Base-by-base conservation (phyloP, 768 basidiomycete genomes). In the Trametes punicea region DNA sequence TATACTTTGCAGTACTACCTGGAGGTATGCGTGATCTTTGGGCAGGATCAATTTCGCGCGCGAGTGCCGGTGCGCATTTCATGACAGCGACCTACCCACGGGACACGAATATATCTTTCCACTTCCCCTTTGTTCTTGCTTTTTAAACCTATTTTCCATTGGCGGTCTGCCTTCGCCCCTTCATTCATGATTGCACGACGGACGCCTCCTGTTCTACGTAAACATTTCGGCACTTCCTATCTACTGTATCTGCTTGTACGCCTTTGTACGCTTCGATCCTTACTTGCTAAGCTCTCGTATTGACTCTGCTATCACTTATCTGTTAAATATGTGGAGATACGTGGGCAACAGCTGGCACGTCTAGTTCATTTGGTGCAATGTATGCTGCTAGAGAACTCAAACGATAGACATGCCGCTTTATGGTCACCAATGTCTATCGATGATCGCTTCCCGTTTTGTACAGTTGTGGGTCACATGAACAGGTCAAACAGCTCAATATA, bases 1-100 rank as follows among this genome's bases (percentile, higher is more conserved):
- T n/a, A n/a, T n/a, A n/a, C n/a, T n/a, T n/a, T n/a, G 10, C 63
- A 90, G 88, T 88, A 88, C 70, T 88, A 87, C 66, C 71, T 89
- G 52, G 85, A 88, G 55, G 76, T 87, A 29, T 84, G 84, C 46
- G 86, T 89, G 36, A 70, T 84, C 40, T 73, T 85, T 36, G 82
- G 82, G 16, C 80, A 83, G 62, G 84, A 88, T 62, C 79, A 81
- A 56, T 68, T 82, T 44, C 78, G 82, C 56, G 83, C 81, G 27
- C 78, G 84, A 27, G 71, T 88, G 54, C 86, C 85, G 4, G 73
- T 90, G 40, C 78, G 75, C 52, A 74, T 89, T 63, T 67, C 74
- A 55, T 87, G 74, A 68, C 46, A 25, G 31, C n/a, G 36, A 15
- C 27, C 23, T 26, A 40, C 46, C 26, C 44, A 54, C 20, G 18